phyloP scores from a whole-genome alignment of 345 rosid genomes.

The Populus pruinosa region DNA sequence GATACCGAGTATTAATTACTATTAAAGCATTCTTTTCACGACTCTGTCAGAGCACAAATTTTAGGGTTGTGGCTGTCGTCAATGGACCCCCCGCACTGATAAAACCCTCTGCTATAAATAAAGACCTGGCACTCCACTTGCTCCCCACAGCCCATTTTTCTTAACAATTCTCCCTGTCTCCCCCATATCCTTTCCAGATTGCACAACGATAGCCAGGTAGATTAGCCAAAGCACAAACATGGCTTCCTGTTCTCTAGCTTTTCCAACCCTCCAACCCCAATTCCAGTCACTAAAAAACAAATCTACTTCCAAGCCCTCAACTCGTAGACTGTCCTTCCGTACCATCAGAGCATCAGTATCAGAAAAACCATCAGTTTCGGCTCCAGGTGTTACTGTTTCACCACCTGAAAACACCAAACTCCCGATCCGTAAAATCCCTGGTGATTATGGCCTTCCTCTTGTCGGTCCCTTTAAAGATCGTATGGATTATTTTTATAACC shows the following conservation, averaged over 20 bases:
- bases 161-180: too few species aligned
- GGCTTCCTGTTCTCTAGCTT: slow-evolving; percentile 32
- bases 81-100: background rate
- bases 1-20: background rate
- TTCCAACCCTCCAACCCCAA: slow-evolving; percentile 25
- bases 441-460: slow-evolving; percentile 64
- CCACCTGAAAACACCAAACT: slow-evolving; percentile 32
- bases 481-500: slow-evolving; percentile 63
- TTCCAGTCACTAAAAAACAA: slow-evolving; percentile 1
- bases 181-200: background rate
- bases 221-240: slow-evolving; percentile 7
- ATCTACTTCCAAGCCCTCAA: background rate
- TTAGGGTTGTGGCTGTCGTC: background rate
- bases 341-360: slow-evolving; percentile 45
- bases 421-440: slow-evolving; percentile 65
- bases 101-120: background rate
- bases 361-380: slow-evolving; percentile 25
- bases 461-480: slow-evolving; percentile 83
- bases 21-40: background rate
- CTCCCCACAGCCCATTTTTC: background rate
- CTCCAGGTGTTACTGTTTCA: background rate
- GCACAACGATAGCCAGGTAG: background rate
- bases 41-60: background rate
- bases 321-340: slow-evolving; percentile 5
- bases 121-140: background rate